Evolutionary conservation across 805 yeast genomes (phyloP).

Genomic region (Henningerozyma blattae): DNA sequence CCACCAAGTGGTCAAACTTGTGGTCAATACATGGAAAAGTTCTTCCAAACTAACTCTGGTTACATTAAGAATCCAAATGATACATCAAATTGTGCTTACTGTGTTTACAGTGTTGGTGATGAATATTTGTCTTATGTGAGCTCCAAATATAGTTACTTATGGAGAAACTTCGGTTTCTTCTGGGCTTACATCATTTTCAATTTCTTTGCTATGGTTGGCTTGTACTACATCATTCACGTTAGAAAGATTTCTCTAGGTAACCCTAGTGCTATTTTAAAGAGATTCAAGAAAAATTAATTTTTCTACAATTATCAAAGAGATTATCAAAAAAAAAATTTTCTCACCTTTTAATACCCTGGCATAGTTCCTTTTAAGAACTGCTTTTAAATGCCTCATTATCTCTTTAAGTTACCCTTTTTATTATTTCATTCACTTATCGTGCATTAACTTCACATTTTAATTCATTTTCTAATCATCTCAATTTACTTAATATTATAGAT

Average conservation of each 20-base stretch:
- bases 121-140: constrained; percentile 33
- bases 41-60: constrained; percentile 35
- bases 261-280: too few species aligned
- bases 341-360: too few species aligned
- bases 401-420: too few species aligned
- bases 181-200: constrained; percentile 48
- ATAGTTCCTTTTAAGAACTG: too few species aligned
- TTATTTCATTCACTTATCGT: too few species aligned
- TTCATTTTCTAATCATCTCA: too few species aligned
- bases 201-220: constrained; percentile 28
- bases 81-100: constrained; percentile 37
- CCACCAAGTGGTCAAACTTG: constrained; percentile 60
- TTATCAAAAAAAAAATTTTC: too few species aligned
- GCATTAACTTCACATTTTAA: too few species aligned
- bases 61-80: constrained; percentile 44
- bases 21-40: constrained; percentile 37
- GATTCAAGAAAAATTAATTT: constrained; percentile 2
- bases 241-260: too few species aligned
- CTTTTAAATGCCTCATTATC: too few species aligned
- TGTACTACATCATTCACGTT: constrained; percentile 20
- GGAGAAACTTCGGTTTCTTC: constrained; percentile 58
- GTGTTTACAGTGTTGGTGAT: constrained; percentile 36
- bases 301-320: too few species aligned
- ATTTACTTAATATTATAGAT: too few species aligned
- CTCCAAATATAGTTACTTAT: constrained; percentile 35